Evolutionary conservation across 768 basidiomycete genomes (phyloP).

Genomic region (Pulveroboletus sp.): DNA sequence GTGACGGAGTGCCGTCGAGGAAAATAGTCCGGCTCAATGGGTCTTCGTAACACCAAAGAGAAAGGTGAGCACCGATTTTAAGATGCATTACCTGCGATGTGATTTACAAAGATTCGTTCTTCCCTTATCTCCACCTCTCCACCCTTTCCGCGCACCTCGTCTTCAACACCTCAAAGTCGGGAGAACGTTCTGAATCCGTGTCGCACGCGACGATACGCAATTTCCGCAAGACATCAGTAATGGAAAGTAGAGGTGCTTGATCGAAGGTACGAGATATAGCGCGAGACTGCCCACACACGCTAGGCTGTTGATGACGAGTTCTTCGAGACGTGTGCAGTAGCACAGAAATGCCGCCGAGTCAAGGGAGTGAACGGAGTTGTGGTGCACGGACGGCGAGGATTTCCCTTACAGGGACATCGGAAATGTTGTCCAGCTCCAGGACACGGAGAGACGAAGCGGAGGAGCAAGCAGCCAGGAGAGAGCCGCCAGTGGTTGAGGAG

Average conservation of each 20-base stretch:
- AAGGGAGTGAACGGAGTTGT: not conserved
- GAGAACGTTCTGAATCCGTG: not conserved
- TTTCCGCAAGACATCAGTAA: no score
- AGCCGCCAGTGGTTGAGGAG: not conserved
- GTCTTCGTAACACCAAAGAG: constrained; percentile 40
- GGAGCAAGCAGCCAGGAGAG: not conserved
- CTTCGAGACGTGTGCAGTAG: not conserved
- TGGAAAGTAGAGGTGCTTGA: not conserved
- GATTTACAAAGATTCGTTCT: no score
- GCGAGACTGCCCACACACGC: no score
- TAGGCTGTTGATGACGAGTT: not conserved
- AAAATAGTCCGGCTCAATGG: constrained; percentile 31
- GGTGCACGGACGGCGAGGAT: no score
- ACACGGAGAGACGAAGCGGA: not conserved
- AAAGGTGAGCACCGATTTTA: not conserved
- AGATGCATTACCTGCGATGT: no score
- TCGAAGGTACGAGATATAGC: not conserved
- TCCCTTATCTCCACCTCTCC: no score
- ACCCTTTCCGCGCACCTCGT: not conserved
- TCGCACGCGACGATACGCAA: no score
- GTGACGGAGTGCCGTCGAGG: constrained; percentile 37
- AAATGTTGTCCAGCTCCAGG: not conserved
- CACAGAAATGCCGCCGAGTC: not conserved
- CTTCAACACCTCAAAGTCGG: not conserved
- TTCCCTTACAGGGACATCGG: no score